phyloP scores from a whole-genome alignment of 306 rosid genomes.

The Gastrolobium villosum region DNA sequence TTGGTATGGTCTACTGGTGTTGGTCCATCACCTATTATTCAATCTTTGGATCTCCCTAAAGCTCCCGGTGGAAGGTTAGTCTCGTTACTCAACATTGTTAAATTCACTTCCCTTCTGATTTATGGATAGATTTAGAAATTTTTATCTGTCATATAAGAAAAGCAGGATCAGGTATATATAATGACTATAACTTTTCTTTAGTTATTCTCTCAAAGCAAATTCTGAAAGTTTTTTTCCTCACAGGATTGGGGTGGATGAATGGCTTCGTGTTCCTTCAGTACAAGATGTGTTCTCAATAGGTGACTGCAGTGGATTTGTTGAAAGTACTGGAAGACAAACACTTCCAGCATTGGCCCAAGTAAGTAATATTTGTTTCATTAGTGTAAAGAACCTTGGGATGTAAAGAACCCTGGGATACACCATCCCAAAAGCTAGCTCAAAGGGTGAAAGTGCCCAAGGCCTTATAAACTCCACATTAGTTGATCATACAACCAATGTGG shows the following conservation, averaged over 20 bases:
- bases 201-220: background rate
- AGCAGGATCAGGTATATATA: background rate
- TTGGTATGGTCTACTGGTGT: conserved; percentile 94
- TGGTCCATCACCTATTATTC: conserved; percentile 79
- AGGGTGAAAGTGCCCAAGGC: no score
- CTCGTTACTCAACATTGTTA: conserved; percentile 21
- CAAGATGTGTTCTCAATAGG: conserved; percentile 84
- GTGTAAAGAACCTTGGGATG: no score
- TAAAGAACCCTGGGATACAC: no score
- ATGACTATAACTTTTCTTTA: background rate
- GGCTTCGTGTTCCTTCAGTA: conserved; percentile 76
- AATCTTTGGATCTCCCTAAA: conserved; percentile 71
- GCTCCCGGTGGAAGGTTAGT: conserved; percentile 85
- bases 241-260: conserved; percentile 89
- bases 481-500: no score
- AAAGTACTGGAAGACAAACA: conserved; percentile 74
- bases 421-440: no score
- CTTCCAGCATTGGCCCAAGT: conserved; percentile 94
- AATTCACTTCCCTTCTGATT: conserved; percentile 5
- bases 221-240: conserved; percentile 23
- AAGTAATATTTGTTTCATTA: conserved; percentile 30
- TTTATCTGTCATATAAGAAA: background rate
- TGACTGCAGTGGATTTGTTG: conserved; percentile 87
- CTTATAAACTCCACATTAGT: no score
- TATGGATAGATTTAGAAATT: background rate